Conservation (phyloP, 2,329 filamentous ascomycete species). For the Ceratocystis ficicola region DNA sequence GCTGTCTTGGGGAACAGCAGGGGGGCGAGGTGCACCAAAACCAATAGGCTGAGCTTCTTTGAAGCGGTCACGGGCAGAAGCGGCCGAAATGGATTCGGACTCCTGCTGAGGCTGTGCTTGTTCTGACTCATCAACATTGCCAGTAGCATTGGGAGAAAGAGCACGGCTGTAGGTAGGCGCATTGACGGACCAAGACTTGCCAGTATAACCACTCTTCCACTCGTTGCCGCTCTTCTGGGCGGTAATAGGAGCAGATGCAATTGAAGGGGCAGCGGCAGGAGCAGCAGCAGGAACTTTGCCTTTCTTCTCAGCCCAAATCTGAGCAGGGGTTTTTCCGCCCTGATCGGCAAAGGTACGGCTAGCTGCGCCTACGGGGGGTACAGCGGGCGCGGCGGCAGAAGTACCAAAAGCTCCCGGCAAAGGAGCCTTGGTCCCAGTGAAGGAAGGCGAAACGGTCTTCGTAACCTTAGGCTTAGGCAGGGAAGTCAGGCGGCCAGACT, state of each 20-base stretch:
- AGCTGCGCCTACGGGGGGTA: constrained; percentile 57
- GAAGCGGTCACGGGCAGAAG: constrained; percentile 71
- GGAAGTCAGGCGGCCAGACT: constrained; percentile 69
- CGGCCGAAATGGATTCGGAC: constrained; percentile 50
- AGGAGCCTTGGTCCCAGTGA: constrained; percentile 81
- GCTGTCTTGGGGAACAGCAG: constrained; percentile 34
- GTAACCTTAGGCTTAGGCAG: constrained; percentile 91
- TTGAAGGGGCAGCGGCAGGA: constrained; percentile 35
- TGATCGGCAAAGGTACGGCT: constrained; percentile 90
- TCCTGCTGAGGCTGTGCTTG: constrained; percentile 36
- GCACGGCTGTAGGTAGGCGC: constrained; percentile 56
- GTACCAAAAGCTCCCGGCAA: constrained; percentile 57
- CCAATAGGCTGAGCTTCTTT: constrained; percentile 63
- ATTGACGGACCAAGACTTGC: constrained; percentile 83
- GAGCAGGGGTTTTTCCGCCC: constrained; percentile 90
- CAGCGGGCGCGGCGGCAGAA: constrained; percentile 43
- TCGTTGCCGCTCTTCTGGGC: constrained; percentile 60
- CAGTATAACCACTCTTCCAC: constrained; percentile 85
- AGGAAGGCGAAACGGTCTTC: constrained; percentile 68
- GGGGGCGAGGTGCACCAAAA: constrained; percentile 31
- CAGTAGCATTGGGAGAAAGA: constrained; percentile 50
- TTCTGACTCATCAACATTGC: constrained; percentile 30
- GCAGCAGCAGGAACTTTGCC: constrained; percentile 43
- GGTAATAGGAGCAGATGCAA: constrained; percentile 39
- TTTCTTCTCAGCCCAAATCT: constrained; percentile 97